Conservation (phyloP, 495 filamentous ascomycete species). For the Penicillium bialowiezense region DNA sequence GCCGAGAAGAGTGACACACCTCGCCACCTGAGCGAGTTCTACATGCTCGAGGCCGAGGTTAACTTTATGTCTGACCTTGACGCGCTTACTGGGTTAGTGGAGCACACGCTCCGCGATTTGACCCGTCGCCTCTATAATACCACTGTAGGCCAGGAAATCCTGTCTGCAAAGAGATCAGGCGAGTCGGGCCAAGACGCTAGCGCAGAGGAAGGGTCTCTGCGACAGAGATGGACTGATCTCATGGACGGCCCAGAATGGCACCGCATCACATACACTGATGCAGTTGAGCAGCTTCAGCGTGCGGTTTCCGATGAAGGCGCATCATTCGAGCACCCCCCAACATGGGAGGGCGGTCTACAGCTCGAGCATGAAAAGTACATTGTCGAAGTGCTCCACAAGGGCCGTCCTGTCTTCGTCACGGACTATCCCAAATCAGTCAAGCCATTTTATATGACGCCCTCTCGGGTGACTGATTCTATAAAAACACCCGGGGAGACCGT, state of each 20-base stretch:
- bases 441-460: constrained; percentile 92
- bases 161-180: constrained; percentile 38
- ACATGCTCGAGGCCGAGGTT: constrained; percentile 94
- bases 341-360: constrained; percentile 74
- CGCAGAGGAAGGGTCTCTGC: constrained; percentile 41
- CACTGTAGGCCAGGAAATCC: constrained; percentile 61
- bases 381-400: constrained; percentile 65
- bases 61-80: constrained; percentile 70
- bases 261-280: constrained; percentile 80
- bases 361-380: constrained; percentile 93
- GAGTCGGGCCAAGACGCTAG: constrained; percentile 34
- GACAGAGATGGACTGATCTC: constrained; percentile 69
- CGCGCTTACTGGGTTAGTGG: constrained; percentile 72
- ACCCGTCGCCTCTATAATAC: constrained; percentile 53
- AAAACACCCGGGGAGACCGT: constrained; percentile 54
- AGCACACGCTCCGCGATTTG: constrained; percentile 68
- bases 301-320: constrained; percentile 49
- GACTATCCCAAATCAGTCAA: constrained; percentile 84
- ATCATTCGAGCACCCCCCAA: constrained; percentile 62
- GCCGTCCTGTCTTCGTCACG: constrained; percentile 84
- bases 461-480: constrained; percentile 19
- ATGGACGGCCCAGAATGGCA: constrained; percentile 62
- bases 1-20: constrained; percentile 94
- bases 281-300: constrained; percentile 64
- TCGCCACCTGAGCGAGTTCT: constrained; percentile 94